Evolutionary conservation across 2,329 filamentous ascomycete genomes (phyloP).

Genomic region (Diaporthe humulicola): DNA sequence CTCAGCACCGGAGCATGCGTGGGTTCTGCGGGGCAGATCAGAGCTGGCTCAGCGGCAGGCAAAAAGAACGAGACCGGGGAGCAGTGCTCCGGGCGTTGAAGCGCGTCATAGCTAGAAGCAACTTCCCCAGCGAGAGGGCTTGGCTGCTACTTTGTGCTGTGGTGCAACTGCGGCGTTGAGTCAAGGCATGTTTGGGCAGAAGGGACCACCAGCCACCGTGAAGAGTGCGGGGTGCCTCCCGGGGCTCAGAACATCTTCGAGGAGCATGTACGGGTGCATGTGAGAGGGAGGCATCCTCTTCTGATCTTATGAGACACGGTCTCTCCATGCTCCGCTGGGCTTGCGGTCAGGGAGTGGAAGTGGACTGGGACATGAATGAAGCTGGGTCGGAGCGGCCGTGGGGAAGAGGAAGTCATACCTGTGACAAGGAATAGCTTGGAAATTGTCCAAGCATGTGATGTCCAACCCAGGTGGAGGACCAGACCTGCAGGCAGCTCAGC

Average conservation of each 20-base stretch:
- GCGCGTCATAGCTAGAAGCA: slow-evolving; percentile 5
- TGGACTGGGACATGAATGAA: not conserved
- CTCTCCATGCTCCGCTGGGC: not conserved
- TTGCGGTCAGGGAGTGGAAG: not conserved
- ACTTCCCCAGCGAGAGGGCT: not conserved
- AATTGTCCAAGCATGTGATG: slow-evolving; percentile 13
- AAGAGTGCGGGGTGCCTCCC: not conserved
- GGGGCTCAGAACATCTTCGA: not conserved
- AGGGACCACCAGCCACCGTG: not conserved
- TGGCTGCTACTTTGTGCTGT: slow-evolving; percentile 19
- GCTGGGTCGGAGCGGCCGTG: not conserved
- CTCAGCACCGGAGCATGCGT: not conserved
- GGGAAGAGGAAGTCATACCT: not conserved
- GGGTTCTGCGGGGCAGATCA: not conserved
- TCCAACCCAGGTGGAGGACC: not conserved
- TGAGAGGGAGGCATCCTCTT: too few relatives aligned
- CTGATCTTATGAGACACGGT: not conserved
- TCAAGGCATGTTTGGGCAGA: slow-evolving; percentile 18
- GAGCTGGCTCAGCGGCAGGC: slow-evolving; percentile 11
- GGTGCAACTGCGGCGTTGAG: not conserved
- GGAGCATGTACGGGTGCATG: not conserved
- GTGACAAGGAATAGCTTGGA: not conserved
- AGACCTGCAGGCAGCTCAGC: slow-evolving; percentile 4
- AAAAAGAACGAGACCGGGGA: slow-evolving; percentile 4
- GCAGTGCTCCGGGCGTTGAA: not conserved